Evolutionary conservation across 192 early-diverging fungal species (phyloP).

Genomic region (Coemansia aciculifera): DNA sequence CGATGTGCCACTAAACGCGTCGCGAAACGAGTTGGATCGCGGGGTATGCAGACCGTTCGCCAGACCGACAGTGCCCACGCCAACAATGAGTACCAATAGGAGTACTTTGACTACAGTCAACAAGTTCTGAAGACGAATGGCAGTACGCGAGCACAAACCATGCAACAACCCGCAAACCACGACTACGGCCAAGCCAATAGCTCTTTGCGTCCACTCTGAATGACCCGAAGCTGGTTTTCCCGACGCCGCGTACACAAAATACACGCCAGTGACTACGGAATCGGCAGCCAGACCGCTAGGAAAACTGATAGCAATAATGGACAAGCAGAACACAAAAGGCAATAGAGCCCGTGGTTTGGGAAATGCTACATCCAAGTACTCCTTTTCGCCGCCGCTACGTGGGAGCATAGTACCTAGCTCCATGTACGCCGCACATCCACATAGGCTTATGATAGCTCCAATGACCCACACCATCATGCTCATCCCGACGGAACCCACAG

Average conservation of each 20-base stretch:
- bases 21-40: conserved; percentile 4
- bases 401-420: conserved; percentile 60
- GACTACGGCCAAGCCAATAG: conserved; percentile 35
- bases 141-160: conserved; percentile 25
- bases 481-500: conserved; percentile 48
- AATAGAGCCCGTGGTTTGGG: conserved; percentile 54
- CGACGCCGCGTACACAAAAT: conserved; percentile 41
- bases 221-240: conserved; percentile 16
- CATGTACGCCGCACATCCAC: conserved; percentile 50
- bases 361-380: conserved; percentile 59
- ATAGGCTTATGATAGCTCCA: conserved; percentile 41
- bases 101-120: conserved; percentile 53
- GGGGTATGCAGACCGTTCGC: neutral
- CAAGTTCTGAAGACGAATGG: conserved; percentile 37
- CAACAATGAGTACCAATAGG: conserved; percentile 45
- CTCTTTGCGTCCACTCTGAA: conserved; percentile 45
- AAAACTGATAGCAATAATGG: conserved; percentile 34
- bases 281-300: conserved; percentile 48
- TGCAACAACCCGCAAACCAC: conserved; percentile 30
- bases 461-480: conserved; percentile 49
- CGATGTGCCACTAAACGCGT: conserved; percentile 28
- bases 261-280: conserved; percentile 46
- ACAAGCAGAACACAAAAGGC: conserved; percentile 52
- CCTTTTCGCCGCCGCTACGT: conserved; percentile 62
- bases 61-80: conserved; percentile 24